A percentile compares a stretch with the other conserved stretches of the same genome.
Evolutionary conservation across 148 eudicot species (phyloP).

Genomic region (Rhododendron simsii): DNA sequence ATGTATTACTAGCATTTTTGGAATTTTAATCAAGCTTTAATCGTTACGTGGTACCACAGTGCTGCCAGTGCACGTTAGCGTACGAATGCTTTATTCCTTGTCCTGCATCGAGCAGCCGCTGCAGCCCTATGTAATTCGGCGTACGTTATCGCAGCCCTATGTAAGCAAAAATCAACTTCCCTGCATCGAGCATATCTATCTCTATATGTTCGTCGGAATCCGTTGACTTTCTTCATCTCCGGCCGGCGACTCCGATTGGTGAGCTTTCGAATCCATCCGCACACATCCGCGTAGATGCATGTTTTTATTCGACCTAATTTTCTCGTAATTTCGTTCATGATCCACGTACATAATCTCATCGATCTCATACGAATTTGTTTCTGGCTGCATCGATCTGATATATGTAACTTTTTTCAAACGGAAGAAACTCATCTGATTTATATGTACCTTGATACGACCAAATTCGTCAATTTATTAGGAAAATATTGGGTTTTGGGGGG

Average conservation of each 20-base stretch:
- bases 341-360: neutral
- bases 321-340: neutral
- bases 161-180: neutral
- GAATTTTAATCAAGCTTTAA: neutral
- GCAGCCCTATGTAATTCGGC: neutral
- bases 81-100: no score
- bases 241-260: constrained; percentile 10
- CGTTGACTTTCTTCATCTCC: constrained; percentile 5
- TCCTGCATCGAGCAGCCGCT: neutral
- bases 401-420: no score
- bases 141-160: neutral
- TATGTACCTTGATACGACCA: neutral
- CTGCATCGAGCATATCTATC: neutral
- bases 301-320: neutral
- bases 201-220: neutral
- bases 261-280: neutral
- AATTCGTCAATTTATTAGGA: neutral
- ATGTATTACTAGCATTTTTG: no score
- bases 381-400: neutral
- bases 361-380: neutral
- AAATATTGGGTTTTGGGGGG: neutral
- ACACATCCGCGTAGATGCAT: neutral
- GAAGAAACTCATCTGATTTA: no score
- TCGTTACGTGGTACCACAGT: no score
- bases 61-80: no score